Evolutionary conservation across 2,329 filamentous ascomycete species (phyloP), one percentile per base, ranked within the genome.

Genomic region (Monilinia polystroma): DNA sequence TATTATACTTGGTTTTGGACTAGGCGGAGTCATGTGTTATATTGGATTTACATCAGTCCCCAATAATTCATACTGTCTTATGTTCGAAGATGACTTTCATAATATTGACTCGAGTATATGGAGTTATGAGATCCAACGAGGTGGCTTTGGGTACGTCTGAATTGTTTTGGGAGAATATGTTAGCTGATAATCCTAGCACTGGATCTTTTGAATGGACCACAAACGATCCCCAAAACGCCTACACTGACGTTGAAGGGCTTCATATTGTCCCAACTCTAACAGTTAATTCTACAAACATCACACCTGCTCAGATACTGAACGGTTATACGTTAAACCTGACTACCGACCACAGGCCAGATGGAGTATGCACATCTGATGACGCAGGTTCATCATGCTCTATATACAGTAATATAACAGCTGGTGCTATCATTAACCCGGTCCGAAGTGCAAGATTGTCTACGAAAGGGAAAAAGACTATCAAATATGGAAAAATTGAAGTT

Each of bases 181-280:
- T 18, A 51, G 29, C 45, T 60, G 29, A 60, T 5, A 3, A 18
- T n/a, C 8, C 51, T 55, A 72, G 81, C 59, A 81, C 79, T n/a
- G 81, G 81, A 20, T 77, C 80, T 47, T 85, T 85, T 71, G 83
- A 85, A 76, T 84, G 82, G 83, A 84, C 83, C 0, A 85, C 83
- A 7, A 77, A 74, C 4, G 81, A 83, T 69, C 68, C 75, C 0
- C 74, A 73, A 63, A 85, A 85, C 73, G 76, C 80, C 18, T 85
- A 81, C 72, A 76, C 80, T 47, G 81, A 84, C 70, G 74, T 70
- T 0, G 75, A 80, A 35, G 82, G 82, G n/a, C 77, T 85, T 52
- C 82, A 84, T 73, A 84, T 85, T 62, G 80, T 83, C n/a, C 83
- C 83, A 10, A 85, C 83, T 0, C 74, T 85, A 23, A 84, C 82